These are phyloP conservation scores for Daldinia loculata DNA, from an alignment of 495 filamentous ascomycete genomes.

Conservation along the genomic window DNA sequence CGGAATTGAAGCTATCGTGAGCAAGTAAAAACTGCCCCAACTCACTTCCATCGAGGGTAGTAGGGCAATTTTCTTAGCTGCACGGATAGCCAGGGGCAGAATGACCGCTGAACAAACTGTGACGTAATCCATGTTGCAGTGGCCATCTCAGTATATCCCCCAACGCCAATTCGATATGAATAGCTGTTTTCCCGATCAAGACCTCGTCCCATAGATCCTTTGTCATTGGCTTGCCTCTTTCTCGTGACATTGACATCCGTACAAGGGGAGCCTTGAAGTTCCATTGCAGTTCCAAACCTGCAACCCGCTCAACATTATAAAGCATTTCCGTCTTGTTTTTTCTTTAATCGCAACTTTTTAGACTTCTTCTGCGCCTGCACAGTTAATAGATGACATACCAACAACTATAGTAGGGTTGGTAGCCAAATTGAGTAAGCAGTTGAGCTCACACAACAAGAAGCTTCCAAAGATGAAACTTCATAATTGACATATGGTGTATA, in stretches of 20 bases:
- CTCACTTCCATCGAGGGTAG: conserved; percentile 10
- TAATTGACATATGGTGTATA: conserved; percentile 2
- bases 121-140: conserved; percentile 8
- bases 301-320: conserved; percentile 1
- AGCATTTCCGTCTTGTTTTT: neutral
- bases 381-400: conserved; percentile 11
- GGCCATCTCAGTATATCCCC: conserved; percentile 13
- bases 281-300: conserved; percentile 5
- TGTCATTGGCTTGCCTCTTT: conserved; percentile 4
- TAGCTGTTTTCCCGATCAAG: conserved; percentile 1
- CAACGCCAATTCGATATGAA: conserved; percentile 15
- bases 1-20: conserved; percentile 35
- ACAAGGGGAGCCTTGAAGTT: neutral
- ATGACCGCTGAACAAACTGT: conserved; percentile 4
- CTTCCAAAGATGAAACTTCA: neutral
- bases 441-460: conserved; percentile 3
- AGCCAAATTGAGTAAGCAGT: conserved; percentile 7
- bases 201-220: neutral
- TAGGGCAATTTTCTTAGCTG: conserved; percentile 16
- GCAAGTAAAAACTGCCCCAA: conserved; percentile 21
- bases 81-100: conserved; percentile 1
- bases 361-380: conserved; percentile 12
- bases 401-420: neutral
- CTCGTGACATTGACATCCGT: conserved; percentile 5
- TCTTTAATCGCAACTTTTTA: neutral